Evolutionary conservation across 257 asterid genomes (phyloP).

Genomic region (Oldenlandia corymbosa): DNA sequence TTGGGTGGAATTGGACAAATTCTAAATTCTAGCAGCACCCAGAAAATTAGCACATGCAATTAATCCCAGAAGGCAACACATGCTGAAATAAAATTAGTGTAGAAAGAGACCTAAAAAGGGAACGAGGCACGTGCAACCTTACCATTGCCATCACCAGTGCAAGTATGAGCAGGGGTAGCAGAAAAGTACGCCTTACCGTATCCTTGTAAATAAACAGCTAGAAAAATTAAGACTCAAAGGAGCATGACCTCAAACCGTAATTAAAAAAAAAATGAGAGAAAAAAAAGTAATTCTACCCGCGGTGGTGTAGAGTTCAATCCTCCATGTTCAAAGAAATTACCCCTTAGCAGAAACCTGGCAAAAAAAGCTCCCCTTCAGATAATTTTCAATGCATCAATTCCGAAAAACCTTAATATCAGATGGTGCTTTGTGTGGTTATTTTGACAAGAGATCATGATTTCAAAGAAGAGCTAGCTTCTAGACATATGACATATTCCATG

Average conservation of each 20-base stretch:
- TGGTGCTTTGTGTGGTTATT: too few species aligned
- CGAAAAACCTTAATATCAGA: too few species aligned
- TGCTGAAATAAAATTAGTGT: not conserved
- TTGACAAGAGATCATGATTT: too few species aligned
- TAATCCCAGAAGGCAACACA: too few species aligned
- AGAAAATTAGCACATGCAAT: not conserved
- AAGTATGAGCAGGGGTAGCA: constrained; percentile 98
- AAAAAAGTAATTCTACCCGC: constrained; percentile 85
- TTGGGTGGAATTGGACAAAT: constrained; percentile 95
- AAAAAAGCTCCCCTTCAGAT: not conserved
- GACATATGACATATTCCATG: not conserved
- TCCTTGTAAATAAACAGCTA: constrained; percentile 45
- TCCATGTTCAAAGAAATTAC: constrained; percentile 92
- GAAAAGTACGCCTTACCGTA: constrained; percentile 95
- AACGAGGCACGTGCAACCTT: constrained; percentile 99
- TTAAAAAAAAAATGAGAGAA: not conserved
- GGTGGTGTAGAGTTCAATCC: constrained; percentile 95
- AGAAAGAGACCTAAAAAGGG: constrained; percentile 70
- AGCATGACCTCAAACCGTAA: not conserved
- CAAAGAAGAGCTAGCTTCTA: not conserved
- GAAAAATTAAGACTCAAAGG: constrained; percentile 2
- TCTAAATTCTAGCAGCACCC: constrained; percentile 67
- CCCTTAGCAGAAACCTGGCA: constrained; percentile 62
- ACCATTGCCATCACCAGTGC: constrained; percentile 99
- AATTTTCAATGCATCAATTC: too few species aligned